Evolutionary conservation across 805 yeast species (phyloP), one percentile per base, ranked within the genome.

Genomic region (Wickerhamomyces bovis): DNA sequence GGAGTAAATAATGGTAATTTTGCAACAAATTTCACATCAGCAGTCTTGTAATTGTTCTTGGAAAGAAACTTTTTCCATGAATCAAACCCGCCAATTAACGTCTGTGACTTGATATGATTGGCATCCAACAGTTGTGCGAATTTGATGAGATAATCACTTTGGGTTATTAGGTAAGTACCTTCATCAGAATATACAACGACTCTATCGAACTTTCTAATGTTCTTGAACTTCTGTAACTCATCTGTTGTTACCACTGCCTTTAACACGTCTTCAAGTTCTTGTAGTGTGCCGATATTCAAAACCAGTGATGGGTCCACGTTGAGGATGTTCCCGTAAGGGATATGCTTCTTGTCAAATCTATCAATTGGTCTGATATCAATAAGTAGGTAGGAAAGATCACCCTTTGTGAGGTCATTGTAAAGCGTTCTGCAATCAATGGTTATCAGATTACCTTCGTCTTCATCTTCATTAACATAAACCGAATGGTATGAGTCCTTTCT

Each of bases 371-470:
- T 61, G 16, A 75, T 49, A 54, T 75, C 78, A 41, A 74, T 60
- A 7, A 75, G 44, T 20, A 75, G 48, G 3, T 51, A 38, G 2
- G 78, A 75, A 16, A 69, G 70, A 40, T 73, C 65, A 16, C 71
- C 71, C 43, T 61, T 68, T 45, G 59, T 67, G 42, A 79, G 61
- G 2, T 68, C 65, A 3, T 73, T 58, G 46, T 75, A 64, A 6
- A 78, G 58, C 57, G 63, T 55, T 33, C 65, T 66, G 11, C 74
- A 58, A 1, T 72, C 61, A 6, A 70, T 62, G 13, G 63, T 61
- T n/a, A 18, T 18, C 36, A 33, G 20, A 11, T 89, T 88, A 54
- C 85, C 87, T 42, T 51, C 51, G 5, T 53, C 53, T 7, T 59
- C 68, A 7, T 56, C 56, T 15, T 60, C 66, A 44, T 55, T 56